These are phyloP conservation scores for Calonectria hongkongensis DNA, from an alignment of 2,329 filamentous ascomycete species.

Conservation along the genomic window DNA sequence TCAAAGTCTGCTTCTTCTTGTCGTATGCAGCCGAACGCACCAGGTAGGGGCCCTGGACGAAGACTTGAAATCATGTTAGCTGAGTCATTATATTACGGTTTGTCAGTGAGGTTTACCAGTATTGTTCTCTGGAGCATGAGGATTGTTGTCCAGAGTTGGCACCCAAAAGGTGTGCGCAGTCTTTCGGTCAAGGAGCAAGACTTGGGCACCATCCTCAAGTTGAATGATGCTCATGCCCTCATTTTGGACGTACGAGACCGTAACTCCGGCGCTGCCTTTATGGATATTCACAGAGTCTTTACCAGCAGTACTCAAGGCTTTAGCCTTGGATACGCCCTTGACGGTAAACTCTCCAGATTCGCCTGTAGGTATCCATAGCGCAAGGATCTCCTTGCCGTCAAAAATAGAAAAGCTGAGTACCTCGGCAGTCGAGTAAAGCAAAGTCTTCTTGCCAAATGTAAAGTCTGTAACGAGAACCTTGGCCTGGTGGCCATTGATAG, in stretches of 20 bases:
- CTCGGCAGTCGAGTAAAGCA: slow-evolving; percentile 75
- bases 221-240: slow-evolving; percentile 68
- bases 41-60: slow-evolving; percentile 72
- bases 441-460: slow-evolving; percentile 67
- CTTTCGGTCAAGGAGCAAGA: slow-evolving; percentile 72
- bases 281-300: slow-evolving; percentile 65
- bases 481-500: slow-evolving; percentile 76
- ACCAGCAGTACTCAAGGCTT: slow-evolving; percentile 55
- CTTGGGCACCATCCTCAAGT: slow-evolving; percentile 66
- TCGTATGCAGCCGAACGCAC: slow-evolving; percentile 66
- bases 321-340: slow-evolving; percentile 55
- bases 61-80: slow-evolving; percentile 57
- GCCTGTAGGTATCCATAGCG: slow-evolving; percentile 72
- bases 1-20: slow-evolving; percentile 59
- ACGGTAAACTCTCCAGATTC: slow-evolving; percentile 74
- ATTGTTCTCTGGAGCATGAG: slow-evolving; percentile 64
- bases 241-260: slow-evolving; percentile 69
- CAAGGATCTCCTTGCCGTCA: slow-evolving; percentile 67
- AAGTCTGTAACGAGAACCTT: slow-evolving; percentile 79
- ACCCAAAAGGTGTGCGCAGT: slow-evolving; percentile 75
- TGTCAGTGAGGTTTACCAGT: slow-evolving; percentile 60
- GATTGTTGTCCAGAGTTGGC: slow-evolving; percentile 68
- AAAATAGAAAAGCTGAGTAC: slow-evolving; percentile 71
- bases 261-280: slow-evolving; percentile 62
- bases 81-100: accelerated